Evolutionary conservation across 116 monocot species (phyloP).

Genomic region (Trichopus zeylanicus): DNA sequence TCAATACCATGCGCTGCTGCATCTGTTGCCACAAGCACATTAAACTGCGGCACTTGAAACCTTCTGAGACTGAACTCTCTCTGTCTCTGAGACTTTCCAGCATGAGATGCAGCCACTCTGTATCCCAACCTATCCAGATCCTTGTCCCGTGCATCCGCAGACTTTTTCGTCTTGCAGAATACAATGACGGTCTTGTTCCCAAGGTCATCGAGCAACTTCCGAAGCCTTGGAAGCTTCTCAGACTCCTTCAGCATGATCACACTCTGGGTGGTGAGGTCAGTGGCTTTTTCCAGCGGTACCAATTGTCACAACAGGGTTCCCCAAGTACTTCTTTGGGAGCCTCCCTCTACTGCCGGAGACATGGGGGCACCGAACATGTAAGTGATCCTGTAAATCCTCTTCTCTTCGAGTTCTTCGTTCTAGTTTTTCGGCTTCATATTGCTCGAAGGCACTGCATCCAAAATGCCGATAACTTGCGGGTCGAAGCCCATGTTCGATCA

Average conservation of each 20-base stretch:
- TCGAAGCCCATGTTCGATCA: slow-evolving; percentile 99
- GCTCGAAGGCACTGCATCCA: slow-evolving; percentile 93
- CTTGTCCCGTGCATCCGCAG: slow-evolving; percentile 70
- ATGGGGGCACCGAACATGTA: slow-evolving; percentile 99
- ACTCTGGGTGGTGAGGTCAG: slow-evolving; percentile 90
- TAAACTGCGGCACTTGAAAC: slow-evolving; percentile 84
- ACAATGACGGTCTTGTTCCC: slow-evolving; percentile 91
- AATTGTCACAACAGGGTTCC: slow-evolving; percentile 91
- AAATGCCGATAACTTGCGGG: slow-evolving; percentile 87
- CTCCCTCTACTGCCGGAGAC: slow-evolving; percentile 77
- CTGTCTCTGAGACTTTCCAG: slow-evolving; percentile 91
- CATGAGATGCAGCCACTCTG: slow-evolving; percentile 76
- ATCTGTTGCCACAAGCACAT: slow-evolving; percentile 90
- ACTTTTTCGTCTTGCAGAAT: slow-evolving; percentile 89
- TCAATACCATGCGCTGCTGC: slow-evolving; percentile 95
- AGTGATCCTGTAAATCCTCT: slow-evolving; percentile 86
- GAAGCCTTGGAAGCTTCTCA: slow-evolving; percentile 71
- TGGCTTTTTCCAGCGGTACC: slow-evolving; percentile 91
- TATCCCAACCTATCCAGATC: slow-evolving; percentile 76
- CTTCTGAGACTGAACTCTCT: slow-evolving; percentile 92
- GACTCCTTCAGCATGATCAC: slow-evolving; percentile 88
- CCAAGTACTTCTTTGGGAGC: slow-evolving; percentile 76
- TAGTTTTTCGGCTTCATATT: slow-evolving; percentile 97
- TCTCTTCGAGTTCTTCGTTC: slow-evolving; percentile 87
- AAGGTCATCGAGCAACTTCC: slow-evolving; percentile 77